Percentiles rank a stretch among this genome's conserved stretches.
Evolutionary conservation across 768 basidiomycete species (phyloP).

Genomic region (Pisolithus microcarpus): DNA sequence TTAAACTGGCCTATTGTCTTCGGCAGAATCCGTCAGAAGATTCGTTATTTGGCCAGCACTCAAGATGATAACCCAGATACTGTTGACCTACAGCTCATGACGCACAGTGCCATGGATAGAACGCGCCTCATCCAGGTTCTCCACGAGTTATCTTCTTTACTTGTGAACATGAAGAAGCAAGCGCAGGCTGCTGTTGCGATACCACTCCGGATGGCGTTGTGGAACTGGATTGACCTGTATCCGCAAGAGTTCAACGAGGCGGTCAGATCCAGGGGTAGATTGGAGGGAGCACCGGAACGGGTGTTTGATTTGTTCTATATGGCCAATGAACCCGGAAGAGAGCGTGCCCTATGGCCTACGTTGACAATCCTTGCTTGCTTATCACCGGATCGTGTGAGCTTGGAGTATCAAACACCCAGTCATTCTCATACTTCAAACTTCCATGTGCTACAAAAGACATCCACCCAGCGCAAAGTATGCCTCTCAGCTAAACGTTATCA

Average conservation of each 20-base stretch:
- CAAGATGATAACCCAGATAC: constrained; percentile 55
- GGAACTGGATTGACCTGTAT: constrained; percentile 85
- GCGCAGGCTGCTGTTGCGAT: constrained; percentile 66
- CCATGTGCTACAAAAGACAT: constrained; percentile 23
- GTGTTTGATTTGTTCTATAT: constrained; percentile 75
- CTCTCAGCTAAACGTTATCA: background rate
- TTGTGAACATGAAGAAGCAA: constrained; percentile 75
- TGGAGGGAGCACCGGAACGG: constrained; percentile 80
- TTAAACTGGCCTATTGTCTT: constrained; percentile 83
- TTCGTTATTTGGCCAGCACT: constrained; percentile 52
- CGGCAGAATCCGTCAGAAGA: constrained; percentile 58
- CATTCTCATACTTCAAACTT: constrained; percentile 27
- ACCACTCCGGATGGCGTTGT: constrained; percentile 70
- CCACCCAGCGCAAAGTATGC: constrained; percentile 26
- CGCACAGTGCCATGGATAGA: constrained; percentile 68
- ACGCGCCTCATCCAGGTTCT: constrained; percentile 61
- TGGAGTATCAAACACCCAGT: constrained; percentile 43
- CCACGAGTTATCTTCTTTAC: constrained; percentile 72
- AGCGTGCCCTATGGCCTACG: constrained; percentile 70
- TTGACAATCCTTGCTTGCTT: constrained; percentile 68
- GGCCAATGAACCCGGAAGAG: constrained; percentile 35
- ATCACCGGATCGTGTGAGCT: constrained; percentile 63
- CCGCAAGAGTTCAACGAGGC: constrained; percentile 73
- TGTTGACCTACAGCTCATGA: constrained; percentile 70
- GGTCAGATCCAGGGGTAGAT: constrained; percentile 49